Evolutionary conservation across 2,329 filamentous ascomycete genomes (phyloP).

Genomic region (Beauveria medogensis): DNA sequence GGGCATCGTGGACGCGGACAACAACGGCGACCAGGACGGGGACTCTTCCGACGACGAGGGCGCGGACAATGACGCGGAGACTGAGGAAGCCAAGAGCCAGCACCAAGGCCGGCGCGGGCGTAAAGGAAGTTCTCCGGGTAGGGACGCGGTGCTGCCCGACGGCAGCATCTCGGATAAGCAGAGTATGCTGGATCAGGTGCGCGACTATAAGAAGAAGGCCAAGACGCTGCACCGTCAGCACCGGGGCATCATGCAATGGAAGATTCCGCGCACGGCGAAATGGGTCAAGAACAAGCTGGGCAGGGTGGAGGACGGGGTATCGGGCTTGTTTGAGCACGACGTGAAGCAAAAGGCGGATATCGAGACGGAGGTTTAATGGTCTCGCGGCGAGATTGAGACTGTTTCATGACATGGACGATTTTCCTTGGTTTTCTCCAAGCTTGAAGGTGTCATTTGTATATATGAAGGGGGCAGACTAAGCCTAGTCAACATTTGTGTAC

Average conservation of each 20-base stretch:
- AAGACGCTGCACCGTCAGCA: conserved; percentile 57
- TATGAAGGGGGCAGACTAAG: not conserved
- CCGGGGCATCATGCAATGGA: conserved; percentile 67
- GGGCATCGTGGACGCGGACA: conserved; percentile 26
- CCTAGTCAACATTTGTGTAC: not conserved
- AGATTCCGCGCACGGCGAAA: conserved; percentile 38
- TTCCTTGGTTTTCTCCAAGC: not conserved
- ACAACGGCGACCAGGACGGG: conserved; percentile 21
- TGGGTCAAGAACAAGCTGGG: conserved; percentile 45
- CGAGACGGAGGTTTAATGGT: conserved; percentile 57
- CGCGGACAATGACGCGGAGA: conserved; percentile 7
- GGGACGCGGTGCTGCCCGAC: conserved; percentile 21
- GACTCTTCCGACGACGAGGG: conserved; percentile 18
- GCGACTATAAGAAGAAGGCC: conserved; percentile 52
- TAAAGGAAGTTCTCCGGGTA: conserved; percentile 14
- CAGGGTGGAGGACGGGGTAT: conserved; percentile 51
- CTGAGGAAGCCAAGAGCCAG: conserved; percentile 5
- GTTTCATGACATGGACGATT: not conserved
- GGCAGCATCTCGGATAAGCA: conserved; percentile 33
- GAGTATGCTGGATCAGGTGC: conserved; percentile 40
- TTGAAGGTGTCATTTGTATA: not conserved
- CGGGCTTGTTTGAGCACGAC: conserved; percentile 47
- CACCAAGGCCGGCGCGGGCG: not conserved
- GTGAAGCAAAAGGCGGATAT: conserved; percentile 47
- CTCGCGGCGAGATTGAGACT: not conserved